Evolutionary conservation across 768 basidiomycete species (phyloP), one percentile per base, ranked within the genome.

Genomic region (Imleria badia): DNA sequence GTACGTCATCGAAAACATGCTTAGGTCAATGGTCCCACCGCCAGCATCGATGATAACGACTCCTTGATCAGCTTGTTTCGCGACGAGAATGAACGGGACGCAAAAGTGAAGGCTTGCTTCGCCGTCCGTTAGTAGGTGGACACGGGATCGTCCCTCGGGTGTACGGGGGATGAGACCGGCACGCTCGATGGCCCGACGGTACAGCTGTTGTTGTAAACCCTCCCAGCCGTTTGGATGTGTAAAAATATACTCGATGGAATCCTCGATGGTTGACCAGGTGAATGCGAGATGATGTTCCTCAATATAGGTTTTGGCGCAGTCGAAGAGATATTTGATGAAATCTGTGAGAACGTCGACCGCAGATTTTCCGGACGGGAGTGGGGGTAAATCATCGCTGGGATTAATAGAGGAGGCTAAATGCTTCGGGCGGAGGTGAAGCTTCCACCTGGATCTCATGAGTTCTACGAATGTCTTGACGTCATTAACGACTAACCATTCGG

Each of bases 31-130:
- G 6, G 70, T 75, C 3, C 68, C 39, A 22, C 39, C 39, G 39
- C 39, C 39, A 20, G 39, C 39, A 40, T 40, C 39, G 6, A 40
- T 40, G 30, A 81, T 61, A 6, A 79, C 67, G 7, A 79, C 58
- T 1, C 71, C 71, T 15, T 66, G 48, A 2, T 66, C 69, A 0
- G 60, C 31, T 59, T 39, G 9, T n/a, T n/a, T 22, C n/a, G n/a
- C n/a, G n/a, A n/a, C n/a, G n/a, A 38, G 29, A 19, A 77, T 74
- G 43, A 70, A 77, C 33, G 72, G 60, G 22, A 82, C 69, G 40
- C 80, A 82, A 52, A 55, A 65, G 33, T 63, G 60, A 43, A 65
- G 47, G 38, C 58, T 59, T 12, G 64, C 63, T 60, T 63, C 62
- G 15, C 60, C 39, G 5, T 40, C 39, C 1, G 39, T 40, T 22